phyloP scores from a whole-genome alignment of 2,329 filamentous ascomycete species.

The Alternaria sp. region DNA sequence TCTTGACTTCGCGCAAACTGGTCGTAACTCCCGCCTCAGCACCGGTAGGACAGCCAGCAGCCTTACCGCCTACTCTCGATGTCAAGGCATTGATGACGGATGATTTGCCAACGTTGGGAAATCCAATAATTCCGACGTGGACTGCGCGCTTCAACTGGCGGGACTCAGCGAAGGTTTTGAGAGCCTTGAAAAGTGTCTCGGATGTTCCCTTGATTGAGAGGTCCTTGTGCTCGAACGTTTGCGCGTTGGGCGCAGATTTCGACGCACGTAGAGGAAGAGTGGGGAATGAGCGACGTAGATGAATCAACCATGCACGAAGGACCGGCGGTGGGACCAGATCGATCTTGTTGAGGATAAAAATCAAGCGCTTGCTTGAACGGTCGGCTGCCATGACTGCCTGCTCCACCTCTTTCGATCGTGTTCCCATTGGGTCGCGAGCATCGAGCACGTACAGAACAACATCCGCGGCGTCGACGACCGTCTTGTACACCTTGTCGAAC shows the following conservation, averaged over 20 bases:
- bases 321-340: conserved; percentile 84
- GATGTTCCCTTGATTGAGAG: conserved; percentile 87
- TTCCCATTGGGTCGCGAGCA: conserved; percentile 88
- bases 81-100: conserved; percentile 95
- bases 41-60: conserved; percentile 80
- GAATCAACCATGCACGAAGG: conserved; percentile 81
- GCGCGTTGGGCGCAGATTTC: conserved; percentile 80
- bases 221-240: conserved; percentile 90
- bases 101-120: conserved; percentile 95
- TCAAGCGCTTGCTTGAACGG: conserved; percentile 81
- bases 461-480: conserved; percentile 86
- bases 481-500: conserved; percentile 96
- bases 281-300: conserved; percentile 88
- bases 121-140: conserved; percentile 91
- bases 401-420: conserved; percentile 88
- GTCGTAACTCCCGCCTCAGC: conserved; percentile 94
- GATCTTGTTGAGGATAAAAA: conserved; percentile 94
- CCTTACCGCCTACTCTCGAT: conserved; percentile 72
- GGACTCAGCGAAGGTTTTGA: conserved; percentile 85
- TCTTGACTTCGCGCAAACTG: conserved; percentile 85
- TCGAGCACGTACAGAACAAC: conserved; percentile 93
- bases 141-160: conserved; percentile 88
- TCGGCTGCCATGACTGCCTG: conserved; percentile 89
- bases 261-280: conserved; percentile 88
- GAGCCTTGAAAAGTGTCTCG: conserved; percentile 80